Percentiles rank a stretch among this genome's conserved stretches.
Conservation (phyloP, 192 early-diverging fungal species). For the Gonapodya sp. region DNA sequence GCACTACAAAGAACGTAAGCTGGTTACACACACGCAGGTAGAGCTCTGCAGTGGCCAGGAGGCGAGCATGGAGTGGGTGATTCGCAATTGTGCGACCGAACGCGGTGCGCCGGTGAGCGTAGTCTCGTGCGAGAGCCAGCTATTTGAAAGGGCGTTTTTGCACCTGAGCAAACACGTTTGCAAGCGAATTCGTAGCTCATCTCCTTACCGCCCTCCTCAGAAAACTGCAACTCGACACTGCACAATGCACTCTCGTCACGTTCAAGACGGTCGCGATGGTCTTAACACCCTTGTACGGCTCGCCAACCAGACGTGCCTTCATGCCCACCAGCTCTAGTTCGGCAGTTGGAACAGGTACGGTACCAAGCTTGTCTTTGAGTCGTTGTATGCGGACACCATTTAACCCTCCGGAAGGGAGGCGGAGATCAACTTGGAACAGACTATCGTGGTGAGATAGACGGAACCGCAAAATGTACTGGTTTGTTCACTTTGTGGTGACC, state of each 20-base stretch:
- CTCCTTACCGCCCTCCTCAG: constrained; percentile 23
- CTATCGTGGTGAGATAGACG: background rate
- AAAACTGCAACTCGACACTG: constrained; percentile 29
- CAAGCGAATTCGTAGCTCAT: background rate
- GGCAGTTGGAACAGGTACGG: constrained; percentile 60
- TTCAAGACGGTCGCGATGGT: constrained; percentile 58
- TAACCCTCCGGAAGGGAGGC: constrained; percentile 32
- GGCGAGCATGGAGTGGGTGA: constrained; percentile 50
- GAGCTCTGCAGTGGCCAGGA: constrained; percentile 47
- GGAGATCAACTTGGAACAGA: constrained; percentile 47
- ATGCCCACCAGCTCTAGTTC: constrained; percentile 53
- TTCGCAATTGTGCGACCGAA: constrained; percentile 40
- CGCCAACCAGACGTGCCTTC: constrained; percentile 29
- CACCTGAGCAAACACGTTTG: background rate
- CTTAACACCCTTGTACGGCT: constrained; percentile 39
- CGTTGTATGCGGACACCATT: constrained; percentile 59
- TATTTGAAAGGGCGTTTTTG: background rate
- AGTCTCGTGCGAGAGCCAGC: constrained; percentile 46
- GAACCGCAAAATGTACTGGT: background rate
- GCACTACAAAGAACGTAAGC: constrained; percentile 40
- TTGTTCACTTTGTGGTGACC: too few relatives aligned
- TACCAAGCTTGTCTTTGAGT: constrained; percentile 62
- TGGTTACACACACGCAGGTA: constrained; percentile 39
- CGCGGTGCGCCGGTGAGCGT: constrained; percentile 43
- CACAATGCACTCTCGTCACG: constrained; percentile 56